Evolutionary conservation across 768 basidiomycete genomes (phyloP).

Genomic region (Lepiota venenata): DNA sequence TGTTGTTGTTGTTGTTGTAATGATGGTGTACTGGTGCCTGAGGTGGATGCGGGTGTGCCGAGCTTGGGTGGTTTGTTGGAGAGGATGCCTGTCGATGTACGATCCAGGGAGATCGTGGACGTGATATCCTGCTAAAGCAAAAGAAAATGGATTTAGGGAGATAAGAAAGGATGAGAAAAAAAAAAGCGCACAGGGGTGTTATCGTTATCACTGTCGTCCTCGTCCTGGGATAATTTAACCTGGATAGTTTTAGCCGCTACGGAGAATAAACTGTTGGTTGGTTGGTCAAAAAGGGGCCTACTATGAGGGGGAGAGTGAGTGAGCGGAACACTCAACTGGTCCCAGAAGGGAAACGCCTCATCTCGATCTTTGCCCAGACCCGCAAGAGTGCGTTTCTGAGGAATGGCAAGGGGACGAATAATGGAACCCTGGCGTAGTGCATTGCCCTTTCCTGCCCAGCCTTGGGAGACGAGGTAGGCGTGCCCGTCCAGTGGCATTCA

Average conservation of each 20-base stretch:
- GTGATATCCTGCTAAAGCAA: neutral
- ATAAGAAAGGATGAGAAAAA: neutral
- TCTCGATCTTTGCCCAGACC: slow-evolving; percentile 93
- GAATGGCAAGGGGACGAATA: slow-evolving; percentile 67
- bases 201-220: slow-evolving; percentile 1
- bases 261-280: slow-evolving; percentile 61
- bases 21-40: slow-evolving; percentile 19
- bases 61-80: slow-evolving; percentile 62
- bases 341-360: slow-evolving; percentile 97
- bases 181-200: neutral
- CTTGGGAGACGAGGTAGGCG: slow-evolving; percentile 72
- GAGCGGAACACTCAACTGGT: slow-evolving; percentile 66
- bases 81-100: slow-evolving; percentile 73
- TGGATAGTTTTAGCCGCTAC: slow-evolving; percentile 83
- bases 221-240: slow-evolving; percentile 51
- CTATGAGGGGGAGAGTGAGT: neutral
- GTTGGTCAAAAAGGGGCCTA: neutral
- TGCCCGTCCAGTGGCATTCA: slow-evolving; percentile 70
- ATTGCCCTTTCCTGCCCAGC: slow-evolving; percentile 85
- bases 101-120: slow-evolving; percentile 33
- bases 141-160: neutral
- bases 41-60: slow-evolving; percentile 40
- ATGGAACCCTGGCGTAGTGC: slow-evolving; percentile 86
- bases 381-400: slow-evolving; percentile 81
- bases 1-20: slow-evolving; percentile 41